Evolutionary conservation across 2,329 filamentous ascomycete genomes (phyloP), one percentile per base, ranked within the genome.

Genomic region (Graphilbum fragrans): DNA sequence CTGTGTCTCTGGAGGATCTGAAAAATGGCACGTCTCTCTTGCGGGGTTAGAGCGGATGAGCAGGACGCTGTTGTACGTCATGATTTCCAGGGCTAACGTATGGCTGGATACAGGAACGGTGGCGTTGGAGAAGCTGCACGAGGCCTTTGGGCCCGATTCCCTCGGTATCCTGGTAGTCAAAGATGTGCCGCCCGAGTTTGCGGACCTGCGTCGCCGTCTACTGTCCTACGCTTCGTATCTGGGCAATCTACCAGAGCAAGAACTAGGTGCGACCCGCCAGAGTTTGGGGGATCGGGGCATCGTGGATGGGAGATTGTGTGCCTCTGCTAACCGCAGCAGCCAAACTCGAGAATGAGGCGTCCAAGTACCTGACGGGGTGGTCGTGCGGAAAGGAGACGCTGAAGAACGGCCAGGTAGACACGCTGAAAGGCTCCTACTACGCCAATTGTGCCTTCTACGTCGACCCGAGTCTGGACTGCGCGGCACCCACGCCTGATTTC

Each of bases 121-220:
- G 36, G 69, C 81, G 1, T 81, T 86, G 40, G 70, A 75, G 42
- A 73, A 74, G 0, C 69, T 92, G 11, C 74, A 84, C 52, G 62
- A 82, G 51, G 92, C 92, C 0, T 96, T 98, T 57, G 92, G 92
- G 0, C 86, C 88, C 2, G 77, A 84, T 21, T 94, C 87, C 2
- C 68, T 96, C 12, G 92, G 92, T 0, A 94, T 98, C 40, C 80
- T 98, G 42, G 67, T 96, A n/a, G 88, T 98, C 37, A 86, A 83
- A 56, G 85, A 87, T 56, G 74, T 96, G 0, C 85, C 87, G 0
- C 47, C 69, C 6, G 67, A 76, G 40, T 98, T 94, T 53, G 61
- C 72, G 14, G 62, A 71, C n/a, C 65, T 95, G 35, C 76, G 92
- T 46, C 74, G 74, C 45, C 73, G 74, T 45, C 72, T 93, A 2